Percentiles rank a stretch among this genome's conserved stretches.
Conservation (phyloP, 169 alveolate genomes). For the Plasmodium vinckei region DNA sequence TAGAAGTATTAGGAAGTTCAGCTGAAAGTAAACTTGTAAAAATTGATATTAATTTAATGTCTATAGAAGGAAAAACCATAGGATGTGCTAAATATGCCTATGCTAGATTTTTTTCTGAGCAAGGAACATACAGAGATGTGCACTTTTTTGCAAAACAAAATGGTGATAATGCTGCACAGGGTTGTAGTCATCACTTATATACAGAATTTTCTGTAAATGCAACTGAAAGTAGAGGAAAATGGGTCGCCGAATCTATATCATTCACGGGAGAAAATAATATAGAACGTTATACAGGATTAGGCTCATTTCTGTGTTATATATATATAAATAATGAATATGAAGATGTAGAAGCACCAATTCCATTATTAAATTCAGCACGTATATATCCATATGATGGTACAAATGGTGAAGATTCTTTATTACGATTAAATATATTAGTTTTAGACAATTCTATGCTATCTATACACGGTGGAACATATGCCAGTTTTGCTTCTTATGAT, state of each 20-base stretch:
- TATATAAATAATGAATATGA: constrained; percentile 58
- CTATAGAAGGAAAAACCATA: constrained; percentile 33
- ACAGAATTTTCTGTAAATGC: constrained; percentile 42
- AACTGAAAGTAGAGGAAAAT: constrained; percentile 58
- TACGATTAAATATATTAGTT: constrained; percentile 38
- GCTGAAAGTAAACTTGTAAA: constrained; percentile 80
- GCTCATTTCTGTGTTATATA: constrained; percentile 28
- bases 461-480: constrained; percentile 40
- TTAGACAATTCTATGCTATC: constrained; percentile 19
- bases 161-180: neutral
- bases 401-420: constrained; percentile 42
- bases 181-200: constrained; percentile 77
- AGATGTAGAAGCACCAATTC: constrained; percentile 56
- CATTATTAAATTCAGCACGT: constrained; percentile 26
- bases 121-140: constrained; percentile 80
- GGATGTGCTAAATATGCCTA: constrained; percentile 80
- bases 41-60: constrained; percentile 63
- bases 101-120: constrained; percentile 81
- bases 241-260: constrained; percentile 45
- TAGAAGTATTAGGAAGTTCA: constrained; percentile 77
- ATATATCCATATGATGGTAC: constrained; percentile 34
- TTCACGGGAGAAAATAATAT: constrained; percentile 45
- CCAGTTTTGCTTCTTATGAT: constrained; percentile 49
- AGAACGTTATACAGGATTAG: constrained; percentile 51
- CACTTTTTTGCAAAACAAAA: neutral